Evolutionary conservation across 805 yeast genomes (phyloP), one percentile per base, ranked within the genome.

Genomic region (Cyberlindnera galapagoensis): DNA sequence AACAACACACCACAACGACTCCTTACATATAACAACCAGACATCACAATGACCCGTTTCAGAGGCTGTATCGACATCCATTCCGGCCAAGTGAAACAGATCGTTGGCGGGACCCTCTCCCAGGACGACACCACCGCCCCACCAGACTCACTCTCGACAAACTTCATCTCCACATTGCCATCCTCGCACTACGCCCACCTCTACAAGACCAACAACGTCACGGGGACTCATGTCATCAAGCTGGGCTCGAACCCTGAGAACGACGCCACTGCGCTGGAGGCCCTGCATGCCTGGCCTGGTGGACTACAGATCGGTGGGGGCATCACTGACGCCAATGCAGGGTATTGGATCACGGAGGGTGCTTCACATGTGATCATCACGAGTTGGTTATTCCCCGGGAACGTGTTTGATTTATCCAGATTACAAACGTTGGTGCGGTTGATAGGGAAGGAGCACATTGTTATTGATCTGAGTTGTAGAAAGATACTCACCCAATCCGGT

Each of bases 41-140:
- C 12, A 23, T 14, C 26, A 33, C 5, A 18, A 87, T 88, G 96
- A 88, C 96, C 0, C 68, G 69, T 32, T 92, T 85, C 60, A 74
- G 88, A 49, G 97, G 97, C 1, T 92, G 99, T 52, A 90, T 92
- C 23, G 98, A 92, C 54, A 77, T 92, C 37, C 99, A 92, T 57
- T 72, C 81, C 7, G 98, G 98, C 2, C 80, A 84, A 45, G 98
- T 92, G 39, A 92, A 92, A 51, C 98, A 92, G 56, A 92, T 92
- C 33, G 97, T 92, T 1, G 99, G 98, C 6, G 95, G 96, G 0
- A 82, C 96, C 0, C 63, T 92, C 14, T 65, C 69, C 0, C 60
- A 63, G 9, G 80, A 77, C 37, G 79, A 74, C 42, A 57, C 56
- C 4, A 57, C 57, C 3, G 13, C 24, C 6, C 12, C 36, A 8